Base-by-base conservation (phyloP, 306 rosid species). In the Acacia acuminata region DNA sequence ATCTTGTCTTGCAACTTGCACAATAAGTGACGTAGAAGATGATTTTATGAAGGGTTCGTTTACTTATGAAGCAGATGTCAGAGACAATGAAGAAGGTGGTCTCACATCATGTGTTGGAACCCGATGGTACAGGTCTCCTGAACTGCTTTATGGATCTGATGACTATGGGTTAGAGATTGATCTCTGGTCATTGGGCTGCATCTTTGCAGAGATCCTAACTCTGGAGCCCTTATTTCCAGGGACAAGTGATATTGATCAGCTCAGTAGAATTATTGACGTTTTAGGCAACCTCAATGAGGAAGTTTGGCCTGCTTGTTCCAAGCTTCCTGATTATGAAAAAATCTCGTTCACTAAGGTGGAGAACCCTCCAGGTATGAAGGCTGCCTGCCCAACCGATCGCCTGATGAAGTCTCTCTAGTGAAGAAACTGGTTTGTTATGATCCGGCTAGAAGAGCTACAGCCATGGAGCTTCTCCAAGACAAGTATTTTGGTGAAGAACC, bases 151-250 rank as follows among this genome's bases (percentile, higher is more conserved):
- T 22, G 97, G 98, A 24, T 90, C 96, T 66, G 82, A 81, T 2
- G 85, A 86, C 78, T 96, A 96, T n/a, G 92, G 98, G 79, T 56
- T 90, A 36, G 98, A 89, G 91, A 85, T 94, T 65, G 99, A 96
- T 87, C 85, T 96, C 10, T 96, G 99, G 99, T 92, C 99, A 10
- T 63, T 96, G 80, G 99, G 99, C 13, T 94, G 99, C 89, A 81
- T 96, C 72, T 91, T 94, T 24, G 88, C 98, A 0, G 97, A 94
- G 77, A 89, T 96, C 19, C 80, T 89, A 22, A 88, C 90, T 2
- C 82, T 89, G 82, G 84, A 94, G 72, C 98, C 99, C 5, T 86
- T 96, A 71, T 94, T 96, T 77, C 93, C 96, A 1, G 98, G 99
- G 75, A 84, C 90, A 60, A 66, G 92, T 67, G 99, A 96, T 85